Evolutionary conservation across 1,284 basidiomycete genomes (phyloP).

Genomic region (Trichosporon coremiiforme): DNA sequence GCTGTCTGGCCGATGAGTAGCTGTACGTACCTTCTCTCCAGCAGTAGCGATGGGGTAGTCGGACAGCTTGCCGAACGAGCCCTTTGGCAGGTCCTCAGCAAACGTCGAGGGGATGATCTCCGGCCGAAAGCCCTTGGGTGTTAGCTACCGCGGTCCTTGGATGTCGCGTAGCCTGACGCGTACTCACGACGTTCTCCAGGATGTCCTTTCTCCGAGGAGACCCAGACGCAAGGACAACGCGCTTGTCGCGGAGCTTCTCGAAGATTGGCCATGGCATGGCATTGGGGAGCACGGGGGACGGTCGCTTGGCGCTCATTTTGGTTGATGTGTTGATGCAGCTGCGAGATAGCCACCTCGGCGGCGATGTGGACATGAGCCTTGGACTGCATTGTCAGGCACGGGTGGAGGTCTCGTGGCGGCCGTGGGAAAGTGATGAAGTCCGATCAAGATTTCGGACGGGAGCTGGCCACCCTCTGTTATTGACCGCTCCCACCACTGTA

Average conservation of each 20-base stretch:
- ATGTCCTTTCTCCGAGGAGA: slow-evolving; percentile 85
- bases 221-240: slow-evolving; percentile 79
- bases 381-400: neutral
- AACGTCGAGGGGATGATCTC: slow-evolving; percentile 89
- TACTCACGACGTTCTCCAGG: slow-evolving; percentile 71
- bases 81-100: slow-evolving; percentile 73
- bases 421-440: slow-evolving; percentile 21
- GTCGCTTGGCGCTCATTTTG: slow-evolving; percentile 26
- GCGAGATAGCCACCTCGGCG: neutral
- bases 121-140: slow-evolving; percentile 72
- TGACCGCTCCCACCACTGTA: neutral
- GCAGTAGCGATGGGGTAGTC: slow-evolving; percentile 95
- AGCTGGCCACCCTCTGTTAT: neutral
- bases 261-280: slow-evolving; percentile 71
- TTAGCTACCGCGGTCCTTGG: slow-evolving; percentile 17
- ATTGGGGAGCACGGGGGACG: slow-evolving; percentile 64
- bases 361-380: neutral
- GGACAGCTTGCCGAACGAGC: slow-evolving; percentile 70
- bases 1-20: neutral
- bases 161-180: slow-evolving; percentile 19
- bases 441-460: slow-evolving; percentile 13
- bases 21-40: slow-evolving; percentile 67
- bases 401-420: neutral
- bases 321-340: neutral
- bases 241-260: slow-evolving; percentile 68